Conservation (phyloP, 495 filamentous ascomycete species). For the Aspergillus biplanus region DNA sequence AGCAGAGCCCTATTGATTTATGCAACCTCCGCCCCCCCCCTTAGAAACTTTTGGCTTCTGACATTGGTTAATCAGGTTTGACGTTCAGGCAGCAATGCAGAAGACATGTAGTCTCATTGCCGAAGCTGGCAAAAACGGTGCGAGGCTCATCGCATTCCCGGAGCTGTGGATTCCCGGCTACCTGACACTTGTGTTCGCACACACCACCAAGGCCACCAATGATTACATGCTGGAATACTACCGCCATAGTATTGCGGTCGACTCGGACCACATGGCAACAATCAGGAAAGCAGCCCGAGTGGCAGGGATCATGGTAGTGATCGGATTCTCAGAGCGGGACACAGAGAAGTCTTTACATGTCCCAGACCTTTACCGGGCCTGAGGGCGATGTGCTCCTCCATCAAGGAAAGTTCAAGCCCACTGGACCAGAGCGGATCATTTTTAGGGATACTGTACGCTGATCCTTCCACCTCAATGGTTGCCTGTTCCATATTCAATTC, state of each 20-base stretch:
- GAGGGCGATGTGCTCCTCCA: slow-evolving; percentile 48
- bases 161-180: slow-evolving; percentile 62
- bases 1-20: no score
- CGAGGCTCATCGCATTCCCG: slow-evolving; percentile 57
- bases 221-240: slow-evolving; percentile 55
- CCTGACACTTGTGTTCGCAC: slow-evolving; percentile 16
- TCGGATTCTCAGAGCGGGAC: slow-evolving; percentile 59
- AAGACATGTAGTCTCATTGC: slow-evolving; percentile 57
- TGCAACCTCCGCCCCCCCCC: no score
- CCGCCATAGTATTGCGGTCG: slow-evolving; percentile 49
- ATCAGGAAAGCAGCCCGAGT: slow-evolving; percentile 45
- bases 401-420: slow-evolving; percentile 62
- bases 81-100: slow-evolving; percentile 48
- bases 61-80: slow-evolving; percentile 35
- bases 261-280: slow-evolving; percentile 50
- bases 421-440: slow-evolving; percentile 65
- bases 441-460: slow-evolving; percentile 52
- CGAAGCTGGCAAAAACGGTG: slow-evolving; percentile 55
- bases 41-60: no score
- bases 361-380: slow-evolving; percentile 54
- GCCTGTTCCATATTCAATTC: no score
- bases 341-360: slow-evolving; percentile 57
- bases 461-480: no score
- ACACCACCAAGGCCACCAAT: no score
- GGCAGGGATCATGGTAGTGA: slow-evolving; percentile 49